A percentile compares a stretch with the other conserved stretches of the same genome.
phyloP scores from a whole-genome alignment of 768 basidiomycete species.

The Psilocybe sp. region DNA sequence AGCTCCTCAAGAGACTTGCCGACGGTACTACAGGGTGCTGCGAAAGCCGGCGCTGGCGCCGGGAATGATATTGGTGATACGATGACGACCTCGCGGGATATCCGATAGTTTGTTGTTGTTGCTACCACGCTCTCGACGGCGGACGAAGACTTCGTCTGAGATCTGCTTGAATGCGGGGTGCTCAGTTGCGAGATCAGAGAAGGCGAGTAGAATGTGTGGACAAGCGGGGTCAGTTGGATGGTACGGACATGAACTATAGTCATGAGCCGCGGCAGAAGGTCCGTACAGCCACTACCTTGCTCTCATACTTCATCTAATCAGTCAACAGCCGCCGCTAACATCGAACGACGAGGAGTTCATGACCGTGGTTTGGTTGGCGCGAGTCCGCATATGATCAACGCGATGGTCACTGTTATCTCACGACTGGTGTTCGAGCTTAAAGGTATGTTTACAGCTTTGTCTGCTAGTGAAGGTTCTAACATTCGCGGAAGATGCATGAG shows the following conservation, averaged over 20 bases:
- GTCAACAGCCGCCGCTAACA: constrained; percentile 55
- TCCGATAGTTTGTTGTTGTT: constrained; percentile 85
- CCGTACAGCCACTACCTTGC: too few relatives aligned
- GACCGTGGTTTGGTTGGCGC: constrained; percentile 99
- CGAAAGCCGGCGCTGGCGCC: constrained; percentile 28
- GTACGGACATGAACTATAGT: constrained; percentile 71
- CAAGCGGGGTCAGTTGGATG: constrained; percentile 71
- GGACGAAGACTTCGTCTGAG: constrained; percentile 65
- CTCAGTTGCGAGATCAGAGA: constrained; percentile 77
- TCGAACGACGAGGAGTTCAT: constrained; percentile 94
- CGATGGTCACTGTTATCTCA: constrained; percentile 91
- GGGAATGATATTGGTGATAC: constrained; percentile 44
- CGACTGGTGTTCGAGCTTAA: constrained; percentile 97
- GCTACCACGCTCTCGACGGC: constrained; percentile 60
- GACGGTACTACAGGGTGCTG: constrained; percentile 30
- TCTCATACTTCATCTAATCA: too few relatives aligned
- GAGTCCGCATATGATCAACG: constrained; percentile 99
- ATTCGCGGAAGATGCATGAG: constrained; percentile 56
- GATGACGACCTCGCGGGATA: constrained; percentile 72
- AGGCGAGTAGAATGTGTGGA: constrained; percentile 88
- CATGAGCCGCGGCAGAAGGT: constrained; percentile 51
- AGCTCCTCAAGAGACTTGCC: constrained; percentile 66
- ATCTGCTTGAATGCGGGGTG: constrained; percentile 62
- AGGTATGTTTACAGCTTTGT: constrained; percentile 55
- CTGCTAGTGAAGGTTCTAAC: too few relatives aligned